phyloP scores from a whole-genome alignment of 164 flowering plant genomes.

The Berberis thunbergii region DNA sequence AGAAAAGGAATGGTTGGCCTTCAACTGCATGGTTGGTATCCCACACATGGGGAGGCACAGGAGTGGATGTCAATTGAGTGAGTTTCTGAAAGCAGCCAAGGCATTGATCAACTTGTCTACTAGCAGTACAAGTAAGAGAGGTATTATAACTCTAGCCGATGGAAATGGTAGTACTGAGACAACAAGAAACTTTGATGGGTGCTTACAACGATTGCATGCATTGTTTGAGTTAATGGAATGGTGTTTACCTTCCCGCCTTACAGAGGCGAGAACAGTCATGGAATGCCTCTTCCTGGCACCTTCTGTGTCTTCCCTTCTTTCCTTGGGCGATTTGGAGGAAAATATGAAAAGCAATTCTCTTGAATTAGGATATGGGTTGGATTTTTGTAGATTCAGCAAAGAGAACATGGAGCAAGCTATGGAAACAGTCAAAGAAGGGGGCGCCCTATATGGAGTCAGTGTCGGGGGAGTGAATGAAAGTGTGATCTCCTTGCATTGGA shows the following conservation, averaged over 20 bases:
- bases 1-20: conserved; percentile 25
- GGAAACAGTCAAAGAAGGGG: conserved; percentile 28
- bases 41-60: conserved; percentile 30
- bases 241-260: conserved; percentile 22
- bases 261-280: conserved; percentile 31
- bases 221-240: conserved; percentile 27
- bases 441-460: conserved; percentile 18
- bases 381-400: conserved; percentile 23
- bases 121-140: conserved; percentile 5
- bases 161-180: conserved; percentile 13
- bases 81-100: conserved; percentile 22
- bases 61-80: conserved; percentile 8
- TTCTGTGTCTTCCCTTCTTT: conserved; percentile 15
- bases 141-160: conserved; percentile 24
- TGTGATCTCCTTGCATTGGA: conserved; percentile 31
- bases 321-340: conserved; percentile 25
- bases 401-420: conserved; percentile 23
- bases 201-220: conserved; percentile 18
- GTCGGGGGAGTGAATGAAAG: conserved; percentile 21
- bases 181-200: conserved; percentile 9
- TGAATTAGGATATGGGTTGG: conserved; percentile 7
- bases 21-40: conserved; percentile 32
- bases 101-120: background rate
- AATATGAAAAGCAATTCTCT: conserved; percentile 1
- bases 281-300: conserved; percentile 31